Evolutionary conservation across 805 yeast species (phyloP).

Genomic region (Cyberlindnera euphorbiiphila): DNA sequence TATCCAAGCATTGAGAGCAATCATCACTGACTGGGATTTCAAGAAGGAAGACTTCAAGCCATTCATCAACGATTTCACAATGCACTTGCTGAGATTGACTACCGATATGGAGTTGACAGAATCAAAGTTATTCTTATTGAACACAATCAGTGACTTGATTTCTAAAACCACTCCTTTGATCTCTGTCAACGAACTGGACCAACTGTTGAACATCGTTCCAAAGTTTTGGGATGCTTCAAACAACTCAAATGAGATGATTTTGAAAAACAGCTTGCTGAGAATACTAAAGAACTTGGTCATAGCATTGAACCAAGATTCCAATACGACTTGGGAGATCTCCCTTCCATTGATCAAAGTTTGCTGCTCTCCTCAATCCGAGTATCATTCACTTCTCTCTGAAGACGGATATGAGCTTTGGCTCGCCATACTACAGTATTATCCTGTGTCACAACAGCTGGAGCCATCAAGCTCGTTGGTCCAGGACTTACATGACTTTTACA

Average conservation of each 20-base stretch:
- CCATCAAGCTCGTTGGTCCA: conserved; percentile 19
- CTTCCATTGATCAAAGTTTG: conserved; percentile 60
- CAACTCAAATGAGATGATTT: conserved; percentile 39
- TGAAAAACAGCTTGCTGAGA: conserved; percentile 50
- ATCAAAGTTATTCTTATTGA: conserved; percentile 68
- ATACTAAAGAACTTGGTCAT: conserved; percentile 52
- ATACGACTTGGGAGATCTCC: conserved; percentile 49
- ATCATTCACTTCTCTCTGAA: conserved; percentile 60
- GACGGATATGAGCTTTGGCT: conserved; percentile 88
- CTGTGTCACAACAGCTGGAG: conserved; percentile 28
- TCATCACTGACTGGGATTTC: conserved; percentile 87
- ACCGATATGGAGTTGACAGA: conserved; percentile 57
- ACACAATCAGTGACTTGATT: conserved; percentile 60
- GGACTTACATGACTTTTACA: conserved; percentile 33
- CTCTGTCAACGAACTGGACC: conserved; percentile 45
- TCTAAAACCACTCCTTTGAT: conserved; percentile 64
- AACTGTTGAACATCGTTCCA: conserved; percentile 60
- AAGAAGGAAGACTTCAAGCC: conserved; percentile 64
- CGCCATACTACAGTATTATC: conserved; percentile 60
- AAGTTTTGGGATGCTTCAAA: conserved; percentile 66
- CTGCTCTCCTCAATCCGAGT: conserved; percentile 58
- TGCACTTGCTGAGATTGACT: conserved; percentile 46
- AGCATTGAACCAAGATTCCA: conserved; percentile 52
- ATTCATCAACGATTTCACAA: conserved; percentile 50
- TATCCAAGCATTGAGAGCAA: conserved; percentile 59